Evolutionary conservation across 2,329 filamentous ascomycete species (phyloP).

Genomic region (Trichocomaceae sp.): DNA sequence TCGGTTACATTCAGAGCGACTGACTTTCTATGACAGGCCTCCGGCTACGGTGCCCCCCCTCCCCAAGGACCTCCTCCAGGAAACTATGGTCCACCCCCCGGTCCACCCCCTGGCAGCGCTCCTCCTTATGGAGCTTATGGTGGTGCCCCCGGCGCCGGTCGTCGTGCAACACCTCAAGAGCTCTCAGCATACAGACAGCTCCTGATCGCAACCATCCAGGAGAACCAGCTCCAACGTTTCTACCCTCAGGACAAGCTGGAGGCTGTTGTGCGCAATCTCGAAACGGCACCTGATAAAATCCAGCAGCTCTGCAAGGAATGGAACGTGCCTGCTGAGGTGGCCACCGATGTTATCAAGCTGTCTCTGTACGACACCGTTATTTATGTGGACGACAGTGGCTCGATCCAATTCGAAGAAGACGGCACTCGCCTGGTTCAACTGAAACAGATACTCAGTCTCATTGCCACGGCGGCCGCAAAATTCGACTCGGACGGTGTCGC

Average conservation of each 20-base stretch:
- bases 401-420: slow-evolving; percentile 62
- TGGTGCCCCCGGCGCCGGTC: slow-evolving; percentile 23
- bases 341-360: slow-evolving; percentile 57
- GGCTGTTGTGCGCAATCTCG: slow-evolving; percentile 26
- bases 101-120: slow-evolving; percentile 24
- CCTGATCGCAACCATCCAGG: slow-evolving; percentile 51
- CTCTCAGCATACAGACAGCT: slow-evolving; percentile 51
- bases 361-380: slow-evolving; percentile 57
- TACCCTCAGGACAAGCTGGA: slow-evolving; percentile 49
- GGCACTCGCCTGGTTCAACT: slow-evolving; percentile 62
- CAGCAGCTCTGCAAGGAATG: slow-evolving; percentile 52
- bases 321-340: slow-evolving; percentile 54
- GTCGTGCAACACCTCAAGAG: slow-evolving; percentile 42
- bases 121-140: slow-evolving; percentile 18
- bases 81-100: slow-evolving; percentile 19
- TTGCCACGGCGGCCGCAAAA: slow-evolving; percentile 59
- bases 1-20: background rate
- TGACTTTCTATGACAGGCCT: background rate
- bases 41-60: slow-evolving; percentile 17
- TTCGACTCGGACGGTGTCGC: slow-evolving; percentile 64
- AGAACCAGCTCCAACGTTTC: slow-evolving; percentile 54
- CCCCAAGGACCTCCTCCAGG: slow-evolving; percentile 20
- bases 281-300: slow-evolving; percentile 39
- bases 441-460: slow-evolving; percentile 56
- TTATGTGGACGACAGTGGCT: slow-evolving; percentile 63